Conservation (phyloP, 352 stramenopile genomes). For the Labyrinthula sp. region DNA sequence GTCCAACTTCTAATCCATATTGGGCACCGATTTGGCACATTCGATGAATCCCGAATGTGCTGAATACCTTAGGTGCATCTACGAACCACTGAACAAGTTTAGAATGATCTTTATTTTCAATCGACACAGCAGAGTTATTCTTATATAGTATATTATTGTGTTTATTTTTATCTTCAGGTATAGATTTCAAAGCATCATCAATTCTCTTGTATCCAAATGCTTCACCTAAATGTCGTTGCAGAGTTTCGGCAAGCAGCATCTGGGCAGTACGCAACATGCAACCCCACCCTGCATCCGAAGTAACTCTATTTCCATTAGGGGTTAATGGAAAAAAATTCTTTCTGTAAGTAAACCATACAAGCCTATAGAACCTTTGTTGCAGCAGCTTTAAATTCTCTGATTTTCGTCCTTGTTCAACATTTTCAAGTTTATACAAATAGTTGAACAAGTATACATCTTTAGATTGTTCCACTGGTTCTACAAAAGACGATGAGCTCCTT, state of each 20-base stretch:
- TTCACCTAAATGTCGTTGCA: conserved; percentile 45
- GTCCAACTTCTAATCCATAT: conserved; percentile 64
- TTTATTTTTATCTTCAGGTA: too few relatives aligned
- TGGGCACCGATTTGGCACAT: conserved; percentile 64
- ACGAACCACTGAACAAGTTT: conserved; percentile 56
- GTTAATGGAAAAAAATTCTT: conserved; percentile 53
- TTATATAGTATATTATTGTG: too few relatives aligned
- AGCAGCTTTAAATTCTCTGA: background rate
- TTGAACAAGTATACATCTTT: too few relatives aligned
- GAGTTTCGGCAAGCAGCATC: conserved; percentile 69
- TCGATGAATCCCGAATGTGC: conserved; percentile 62
- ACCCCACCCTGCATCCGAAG: conserved; percentile 72
- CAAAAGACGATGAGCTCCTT: too few relatives aligned
- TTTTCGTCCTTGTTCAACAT: too few relatives aligned
- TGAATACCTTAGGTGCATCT: conserved; percentile 47
- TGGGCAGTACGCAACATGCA: conserved; percentile 82
- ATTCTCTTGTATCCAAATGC: background rate
- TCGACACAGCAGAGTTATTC: too few relatives aligned
- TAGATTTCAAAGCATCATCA: too few relatives aligned
- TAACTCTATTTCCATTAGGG: conserved; percentile 46
- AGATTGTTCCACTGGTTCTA: too few relatives aligned
- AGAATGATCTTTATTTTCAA: conserved; percentile 28
- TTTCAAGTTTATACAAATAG: too few relatives aligned
- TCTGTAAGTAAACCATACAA: conserved; percentile 64
- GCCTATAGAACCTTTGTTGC: background rate